Evolutionary conservation across 208 protist genomes (phyloP).

Genomic region (Acanthamoeba polyphaga): DNA sequence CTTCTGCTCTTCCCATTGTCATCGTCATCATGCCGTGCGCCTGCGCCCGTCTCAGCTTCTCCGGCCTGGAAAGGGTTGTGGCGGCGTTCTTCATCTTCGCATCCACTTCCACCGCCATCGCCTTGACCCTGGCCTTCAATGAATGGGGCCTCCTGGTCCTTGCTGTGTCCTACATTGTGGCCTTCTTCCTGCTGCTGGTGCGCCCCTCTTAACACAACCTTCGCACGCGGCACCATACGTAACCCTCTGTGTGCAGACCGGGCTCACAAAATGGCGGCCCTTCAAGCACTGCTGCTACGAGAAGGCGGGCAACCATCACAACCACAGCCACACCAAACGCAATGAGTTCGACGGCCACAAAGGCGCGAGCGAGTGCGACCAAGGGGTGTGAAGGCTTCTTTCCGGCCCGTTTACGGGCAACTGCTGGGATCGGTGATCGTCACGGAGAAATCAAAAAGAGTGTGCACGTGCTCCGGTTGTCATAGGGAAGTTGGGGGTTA

Average conservation of each 20-base stretch:
- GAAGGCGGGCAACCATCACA: neutral
- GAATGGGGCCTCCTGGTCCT: neutral
- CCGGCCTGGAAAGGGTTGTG: neutral
- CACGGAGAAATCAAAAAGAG: too few relatives aligned
- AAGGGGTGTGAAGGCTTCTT: too few relatives aligned
- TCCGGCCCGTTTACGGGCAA: too few relatives aligned
- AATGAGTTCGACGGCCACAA: neutral
- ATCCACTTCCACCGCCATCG: neutral
- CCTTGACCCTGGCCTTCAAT: neutral
- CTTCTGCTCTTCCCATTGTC: too few relatives aligned
- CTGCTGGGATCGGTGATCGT: too few relatives aligned
- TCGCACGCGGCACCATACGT: too few relatives aligned
- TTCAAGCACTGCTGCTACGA: constrained; percentile 42
- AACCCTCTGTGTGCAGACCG: neutral
- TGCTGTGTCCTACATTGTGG: neutral
- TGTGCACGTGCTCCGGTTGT: neutral
- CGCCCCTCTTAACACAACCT: too few relatives aligned
- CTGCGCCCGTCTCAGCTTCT: neutral
- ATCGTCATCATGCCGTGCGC: too few relatives aligned
- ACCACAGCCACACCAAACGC: neutral
- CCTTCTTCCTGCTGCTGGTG: constrained; percentile 24
- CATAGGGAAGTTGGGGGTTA: neutral
- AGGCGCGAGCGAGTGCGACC: neutral
- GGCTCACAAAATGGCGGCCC: constrained; percentile 19
- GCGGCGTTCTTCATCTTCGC: neutral